Evolutionary conservation across 2,329 filamentous ascomycete genomes (phyloP), one percentile per base, ranked within the genome.

Genomic region (Paraconiothyrium sp.): DNA sequence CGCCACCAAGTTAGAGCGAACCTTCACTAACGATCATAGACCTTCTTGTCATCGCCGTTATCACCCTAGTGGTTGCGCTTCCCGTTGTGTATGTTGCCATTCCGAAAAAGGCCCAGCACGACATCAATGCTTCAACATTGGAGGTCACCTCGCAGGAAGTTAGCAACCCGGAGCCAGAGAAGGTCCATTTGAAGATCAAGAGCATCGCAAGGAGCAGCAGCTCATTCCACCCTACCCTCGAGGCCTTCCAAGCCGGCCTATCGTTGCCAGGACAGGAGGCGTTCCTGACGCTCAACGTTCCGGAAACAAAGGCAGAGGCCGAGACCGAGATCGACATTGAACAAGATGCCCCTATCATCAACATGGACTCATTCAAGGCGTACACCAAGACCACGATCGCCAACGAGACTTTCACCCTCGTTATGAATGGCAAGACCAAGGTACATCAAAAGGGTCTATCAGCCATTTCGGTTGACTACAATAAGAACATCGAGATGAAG

Each of bases 41-140:
- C 57, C 68, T 89, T 61, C 78, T 90, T 60, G 72, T 81, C 16
- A 73, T 87, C 55, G 71, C 84, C 59, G 66, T 82, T 62, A 76
- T 88, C 48, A 74, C 84, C 47, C 80, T 88, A 37, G 76, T 90
- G 14, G 79, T 88, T 41, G 83, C 90, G 20, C 81, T 86, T 43
- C 79, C 88, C 43, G 76, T 90, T 43, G 80, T 88, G 50, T 89
- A 84, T 68, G 86, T 89, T 55, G 86, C 75, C 3, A 86, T 88
- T 68, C 87, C 86, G 20, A 82, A 84, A 35, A 86, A 86, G 60
- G 86, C 86, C 37, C 87, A 88, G 67, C 61, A 74, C 44, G 82
- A 83, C 54, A 82, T 89, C 67, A 82, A 86, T 67, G 75, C 81
- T 35, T 84, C 86, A 1, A 81, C 77, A 3, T 75, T 89, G 30